A percentile compares a stretch with the other conserved stretches of the same genome.
Conservation (phyloP, 306 rosid species). For the Pyrus bretschneideri region DNA sequence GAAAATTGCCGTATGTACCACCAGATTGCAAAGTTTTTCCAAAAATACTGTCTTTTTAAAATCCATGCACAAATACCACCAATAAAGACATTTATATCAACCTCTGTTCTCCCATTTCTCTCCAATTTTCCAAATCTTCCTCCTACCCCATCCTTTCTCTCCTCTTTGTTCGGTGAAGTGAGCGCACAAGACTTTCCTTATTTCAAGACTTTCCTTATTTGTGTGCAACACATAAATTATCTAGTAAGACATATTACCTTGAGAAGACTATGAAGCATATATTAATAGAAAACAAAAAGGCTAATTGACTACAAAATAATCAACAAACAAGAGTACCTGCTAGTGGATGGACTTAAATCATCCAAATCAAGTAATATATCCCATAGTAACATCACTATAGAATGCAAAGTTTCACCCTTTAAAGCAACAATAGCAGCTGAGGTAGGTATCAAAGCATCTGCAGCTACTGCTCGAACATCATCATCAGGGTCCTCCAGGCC, state of each 20-base stretch:
- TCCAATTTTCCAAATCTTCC: not conserved
- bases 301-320: not conserved
- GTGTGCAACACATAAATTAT: not conserved
- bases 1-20: not conserved
- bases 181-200: not conserved
- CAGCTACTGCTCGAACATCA: constrained; percentile 98
- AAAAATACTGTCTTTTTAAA: not conserved
- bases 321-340: constrained; percentile 56
- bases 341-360: constrained; percentile 97
- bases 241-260: not conserved
- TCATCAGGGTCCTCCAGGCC: constrained; percentile 98
- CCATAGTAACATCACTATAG: constrained; percentile 92
- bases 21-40: not conserved
- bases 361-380: constrained; percentile 95
- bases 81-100: not conserved
- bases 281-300: not conserved
- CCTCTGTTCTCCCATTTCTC: not conserved
- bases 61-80: not conserved
- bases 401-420: constrained; percentile 67
- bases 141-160: not conserved
- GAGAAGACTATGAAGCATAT: not conserved
- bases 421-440: constrained; percentile 75
- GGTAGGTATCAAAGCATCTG: constrained; percentile 94
- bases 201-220: not conserved
- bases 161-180: not conserved